A percentile compares a stretch with the other conserved stretches of the same genome.
Conservation (phyloP, 495 filamentous ascomycete species). For the Achaetomiella virescens region DNA sequence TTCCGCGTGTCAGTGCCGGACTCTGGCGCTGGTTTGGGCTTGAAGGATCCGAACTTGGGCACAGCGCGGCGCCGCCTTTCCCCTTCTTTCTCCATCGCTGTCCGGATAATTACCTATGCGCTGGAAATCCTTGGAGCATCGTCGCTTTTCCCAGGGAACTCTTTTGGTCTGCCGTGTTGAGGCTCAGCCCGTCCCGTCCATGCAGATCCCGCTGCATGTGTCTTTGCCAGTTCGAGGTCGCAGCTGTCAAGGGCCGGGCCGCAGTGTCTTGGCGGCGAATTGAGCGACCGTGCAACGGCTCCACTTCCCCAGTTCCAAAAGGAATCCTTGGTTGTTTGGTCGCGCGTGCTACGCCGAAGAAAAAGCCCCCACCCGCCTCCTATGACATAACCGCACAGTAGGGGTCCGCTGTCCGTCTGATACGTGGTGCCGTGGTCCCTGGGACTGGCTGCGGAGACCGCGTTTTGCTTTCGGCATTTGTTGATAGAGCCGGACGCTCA, state of each 20-base stretch:
- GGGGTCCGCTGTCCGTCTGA: neutral
- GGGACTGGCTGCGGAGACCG: neutral
- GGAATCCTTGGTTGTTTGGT: neutral
- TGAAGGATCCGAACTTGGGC: constrained; percentile 67
- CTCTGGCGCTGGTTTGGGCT: constrained; percentile 37
- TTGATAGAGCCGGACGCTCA: neutral
- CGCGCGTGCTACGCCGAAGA: constrained; percentile 4
- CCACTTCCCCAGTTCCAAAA: constrained; percentile 5
- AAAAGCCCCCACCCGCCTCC: neutral
- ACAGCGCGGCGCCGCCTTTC: constrained; percentile 32
- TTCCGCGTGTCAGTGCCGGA: neutral
- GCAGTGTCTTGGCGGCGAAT: neutral
- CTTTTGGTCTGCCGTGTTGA: no score
- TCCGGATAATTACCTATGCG: neutral
- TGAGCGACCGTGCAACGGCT: neutral
- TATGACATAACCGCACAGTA: constrained; percentile 8
- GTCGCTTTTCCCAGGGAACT: no score
- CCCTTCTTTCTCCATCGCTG: constrained; percentile 15
- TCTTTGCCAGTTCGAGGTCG: neutral
- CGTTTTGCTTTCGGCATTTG: neutral
- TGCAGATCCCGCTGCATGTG: no score
- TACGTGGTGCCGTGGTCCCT: neutral
- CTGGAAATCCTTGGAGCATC: neutral
- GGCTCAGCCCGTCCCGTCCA: no score
- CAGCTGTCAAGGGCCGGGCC: neutral